Evolutionary conservation across 768 basidiomycete genomes (phyloP), one percentile per base, ranked within the genome.

Genomic region (Mycena galericulata): DNA sequence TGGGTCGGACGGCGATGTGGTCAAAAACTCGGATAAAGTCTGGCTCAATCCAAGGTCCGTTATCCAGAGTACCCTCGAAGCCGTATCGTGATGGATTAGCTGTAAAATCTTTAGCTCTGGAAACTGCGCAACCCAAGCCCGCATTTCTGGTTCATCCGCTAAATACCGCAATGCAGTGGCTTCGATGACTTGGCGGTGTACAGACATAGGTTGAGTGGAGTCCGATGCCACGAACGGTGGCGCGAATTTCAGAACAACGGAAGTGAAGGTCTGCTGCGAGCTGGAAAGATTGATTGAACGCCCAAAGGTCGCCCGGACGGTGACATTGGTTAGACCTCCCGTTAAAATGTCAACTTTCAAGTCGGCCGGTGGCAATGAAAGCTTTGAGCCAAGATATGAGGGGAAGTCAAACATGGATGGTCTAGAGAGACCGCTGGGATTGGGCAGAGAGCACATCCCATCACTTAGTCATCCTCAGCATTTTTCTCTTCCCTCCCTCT

Each of bases 31-130:
- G 4, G 68, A 68, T 18, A 77, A 69, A 12, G 68, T 68, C 43
- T 66, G 43, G 45, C 59, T 63, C 14, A 40, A 47, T 11, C 74
- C 75, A 10, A 77, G 66, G 53, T 77, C 76, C 20, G 73, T 60
- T 15, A 75, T 73, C 75, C 73, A 77, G n/a, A 77, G 68, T 0
- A 77, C 75, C 27, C 74, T 72, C 12, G 69, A n/a, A 46, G 72
- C 27, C 0, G 32, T 32, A 57, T 77, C 75, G 57, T 73, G 73
- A 15, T 72, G 62, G 18, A 77, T 68, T 10, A 75, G 53, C 5
- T 45, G 41, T 14, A 75, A 75, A 1, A 75, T 66, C 46, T 65
- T 67, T 24, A 77, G 10, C n/a, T 24, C 38, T 17, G 58, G 34
- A 36, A 51, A 63, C 47, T 50, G 24, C 5, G 45, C 18, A 26